Conservation (phyloP, 306 rosid species). For the Mimosa bimucronata region DNA sequence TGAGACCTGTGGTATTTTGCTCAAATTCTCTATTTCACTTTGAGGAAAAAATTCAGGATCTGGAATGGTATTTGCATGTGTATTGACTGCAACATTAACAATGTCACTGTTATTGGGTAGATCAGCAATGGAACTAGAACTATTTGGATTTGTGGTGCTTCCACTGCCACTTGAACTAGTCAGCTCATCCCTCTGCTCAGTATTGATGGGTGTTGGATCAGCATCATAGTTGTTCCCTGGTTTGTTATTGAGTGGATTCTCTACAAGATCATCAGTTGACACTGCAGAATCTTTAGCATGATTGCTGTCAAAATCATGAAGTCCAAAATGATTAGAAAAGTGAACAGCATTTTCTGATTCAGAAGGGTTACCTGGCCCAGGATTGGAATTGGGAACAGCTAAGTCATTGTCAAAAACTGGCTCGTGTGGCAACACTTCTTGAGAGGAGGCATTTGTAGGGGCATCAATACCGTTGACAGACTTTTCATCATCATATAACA, state of each 20-base stretch:
- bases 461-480: conserved; percentile 51
- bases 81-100: conserved; percentile 40
- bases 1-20: conserved; percentile 46
- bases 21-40: conserved; percentile 43
- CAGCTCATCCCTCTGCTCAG: conserved; percentile 56
- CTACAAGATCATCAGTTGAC: conserved; percentile 50
- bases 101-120: conserved; percentile 38
- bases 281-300: conserved; percentile 49
- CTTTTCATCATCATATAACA: conserved; percentile 48
- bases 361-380: conserved; percentile 37
- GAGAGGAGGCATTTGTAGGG: conserved; percentile 45
- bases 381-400: conserved; percentile 40
- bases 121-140: conserved; percentile 40
- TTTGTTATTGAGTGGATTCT: conserved; percentile 48
- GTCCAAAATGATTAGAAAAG: conserved; percentile 53
- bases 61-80: conserved; percentile 42
- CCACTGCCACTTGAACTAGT: conserved; percentile 43
- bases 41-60: conserved; percentile 46
- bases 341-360: conserved; percentile 58
- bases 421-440: conserved; percentile 50
- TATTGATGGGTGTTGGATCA: conserved; percentile 40
- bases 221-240: conserved; percentile 47
- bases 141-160: conserved; percentile 37
- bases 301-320: conserved; percentile 53
- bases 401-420: conserved; percentile 50